Evolutionary conservation across 495 filamentous ascomycete species (phyloP).

Genomic region (Oidiodendron maius): DNA sequence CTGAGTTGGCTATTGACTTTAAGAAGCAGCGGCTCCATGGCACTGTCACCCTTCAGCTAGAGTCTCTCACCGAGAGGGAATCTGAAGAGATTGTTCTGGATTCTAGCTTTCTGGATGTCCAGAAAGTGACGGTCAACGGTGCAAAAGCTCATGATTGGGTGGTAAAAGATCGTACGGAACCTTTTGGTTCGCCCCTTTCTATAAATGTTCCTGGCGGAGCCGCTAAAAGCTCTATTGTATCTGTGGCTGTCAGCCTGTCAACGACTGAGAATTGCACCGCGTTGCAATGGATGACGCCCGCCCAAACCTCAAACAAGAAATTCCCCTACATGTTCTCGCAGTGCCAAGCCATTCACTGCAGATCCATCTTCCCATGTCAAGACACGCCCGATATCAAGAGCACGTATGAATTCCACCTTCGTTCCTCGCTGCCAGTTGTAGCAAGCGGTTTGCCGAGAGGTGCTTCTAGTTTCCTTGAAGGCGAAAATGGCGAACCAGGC

Average conservation of each 20-base stretch:
- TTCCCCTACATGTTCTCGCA: constrained; percentile 97
- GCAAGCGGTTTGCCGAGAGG: constrained; percentile 68
- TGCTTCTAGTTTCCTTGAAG: constrained; percentile 27
- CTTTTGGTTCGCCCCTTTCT: constrained; percentile 74
- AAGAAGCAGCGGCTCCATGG: constrained; percentile 66
- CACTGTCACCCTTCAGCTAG: constrained; percentile 66
- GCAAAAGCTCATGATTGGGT: constrained; percentile 51
- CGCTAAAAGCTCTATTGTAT: constrained; percentile 53
- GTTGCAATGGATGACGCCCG: constrained; percentile 85
- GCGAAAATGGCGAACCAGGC: constrained; percentile 38
- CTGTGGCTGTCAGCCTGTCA: constrained; percentile 50
- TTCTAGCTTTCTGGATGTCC: constrained; percentile 72
- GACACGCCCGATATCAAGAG: constrained; percentile 95
- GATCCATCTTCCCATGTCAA: constrained; percentile 92
- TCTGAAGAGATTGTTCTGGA: constrained; percentile 78
- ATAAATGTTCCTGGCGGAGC: constrained; percentile 61
- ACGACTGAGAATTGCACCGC: constrained; percentile 88
- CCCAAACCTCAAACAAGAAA: constrained; percentile 88
- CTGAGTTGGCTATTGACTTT: constrained; percentile 78
- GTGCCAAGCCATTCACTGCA: constrained; percentile 92
- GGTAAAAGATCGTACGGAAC: constrained; percentile 59
- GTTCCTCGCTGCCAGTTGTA: constrained; percentile 79
- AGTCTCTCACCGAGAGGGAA: constrained; percentile 61
- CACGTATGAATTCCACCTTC: constrained; percentile 81
- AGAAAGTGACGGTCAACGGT: constrained; percentile 58